Conservation (phyloP, 2,329 filamentous ascomycete genomes). For the Thelonectria rubi region DNA sequence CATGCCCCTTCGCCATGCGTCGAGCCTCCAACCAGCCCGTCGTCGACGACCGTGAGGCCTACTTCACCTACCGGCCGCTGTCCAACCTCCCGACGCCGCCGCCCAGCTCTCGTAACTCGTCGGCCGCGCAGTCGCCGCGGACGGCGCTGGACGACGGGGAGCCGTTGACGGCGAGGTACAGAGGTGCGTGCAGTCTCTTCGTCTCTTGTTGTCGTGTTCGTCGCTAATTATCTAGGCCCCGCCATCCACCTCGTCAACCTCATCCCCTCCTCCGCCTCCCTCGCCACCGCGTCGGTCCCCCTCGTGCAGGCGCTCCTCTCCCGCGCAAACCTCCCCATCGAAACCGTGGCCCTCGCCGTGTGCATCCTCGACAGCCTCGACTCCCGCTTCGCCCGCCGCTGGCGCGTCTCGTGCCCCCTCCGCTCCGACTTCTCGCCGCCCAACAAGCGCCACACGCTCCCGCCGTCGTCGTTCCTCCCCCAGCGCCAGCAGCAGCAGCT, state of each 20-base stretch:
- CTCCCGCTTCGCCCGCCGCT: slow-evolving; percentile 68
- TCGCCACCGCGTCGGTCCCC: slow-evolving; percentile 65
- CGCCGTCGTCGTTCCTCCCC: slow-evolving; percentile 48
- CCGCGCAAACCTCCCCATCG: slow-evolving; percentile 65
- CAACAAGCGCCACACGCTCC: slow-evolving; percentile 59
- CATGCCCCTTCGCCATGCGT: slow-evolving; percentile 33
- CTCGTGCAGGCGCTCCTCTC: slow-evolving; percentile 69
- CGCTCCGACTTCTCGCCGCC: slow-evolving; percentile 39
- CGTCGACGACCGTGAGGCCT: slow-evolving; percentile 51
- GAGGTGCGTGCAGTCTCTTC: slow-evolving; percentile 49
- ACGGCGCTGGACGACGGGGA: slow-evolving; percentile 56
- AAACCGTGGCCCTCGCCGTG: slow-evolving; percentile 70
- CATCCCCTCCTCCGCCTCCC: slow-evolving; percentile 69
- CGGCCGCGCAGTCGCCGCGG: slow-evolving; percentile 55
- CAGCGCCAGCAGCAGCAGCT: slow-evolving; percentile 51
- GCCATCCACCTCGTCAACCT: slow-evolving; percentile 73
- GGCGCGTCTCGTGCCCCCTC: slow-evolving; percentile 68
- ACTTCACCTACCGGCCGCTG: slow-evolving; percentile 72
- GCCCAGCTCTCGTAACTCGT: slow-evolving; percentile 59
- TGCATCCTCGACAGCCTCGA: slow-evolving; percentile 73
- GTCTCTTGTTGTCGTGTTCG: not conserved
- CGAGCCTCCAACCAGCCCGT: slow-evolving; percentile 34
- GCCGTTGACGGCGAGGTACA: slow-evolving; percentile 50
- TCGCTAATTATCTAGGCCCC: slow-evolving; percentile 57
- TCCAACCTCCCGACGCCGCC: slow-evolving; percentile 75